Percentiles rank a stretch among this genome's conserved stretches.
Evolutionary conservation across 768 basidiomycete species (phyloP).

Genomic region (Bullera alba): DNA sequence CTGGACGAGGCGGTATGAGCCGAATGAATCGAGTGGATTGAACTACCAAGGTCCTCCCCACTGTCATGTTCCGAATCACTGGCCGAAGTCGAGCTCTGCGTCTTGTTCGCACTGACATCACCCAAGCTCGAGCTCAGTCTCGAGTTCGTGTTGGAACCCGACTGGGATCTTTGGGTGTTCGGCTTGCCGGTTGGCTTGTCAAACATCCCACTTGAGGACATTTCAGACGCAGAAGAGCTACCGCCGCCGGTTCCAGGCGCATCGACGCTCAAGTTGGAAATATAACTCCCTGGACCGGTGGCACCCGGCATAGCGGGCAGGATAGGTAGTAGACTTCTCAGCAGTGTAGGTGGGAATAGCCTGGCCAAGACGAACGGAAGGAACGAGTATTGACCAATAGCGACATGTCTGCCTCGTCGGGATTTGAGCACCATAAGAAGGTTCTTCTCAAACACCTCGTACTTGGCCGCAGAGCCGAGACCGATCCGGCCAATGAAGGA

Average conservation of each 20-base stretch:
- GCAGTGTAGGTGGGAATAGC: slow-evolving; percentile 13
- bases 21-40: slow-evolving; percentile 16
- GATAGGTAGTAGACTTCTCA: slow-evolving; percentile 13
- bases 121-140: too few relatives aligned
- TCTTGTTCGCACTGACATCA: too few relatives aligned
- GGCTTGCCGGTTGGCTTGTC: too few relatives aligned
- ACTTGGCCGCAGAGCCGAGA: slow-evolving; percentile 15
- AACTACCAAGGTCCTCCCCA: slow-evolving; percentile 24
- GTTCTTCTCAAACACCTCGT: slow-evolving; percentile 18
- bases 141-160: too few relatives aligned
- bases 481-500: slow-evolving; percentile 12
- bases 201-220: neutral
- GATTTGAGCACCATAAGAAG: slow-evolving; percentile 21
- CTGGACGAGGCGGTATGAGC: slow-evolving; percentile 3
- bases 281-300: slow-evolving; percentile 19
- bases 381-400: slow-evolving; percentile 23
- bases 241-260: neutral
- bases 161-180: too few relatives aligned
- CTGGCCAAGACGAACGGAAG: slow-evolving; percentile 19
- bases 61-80: slow-evolving; percentile 17
- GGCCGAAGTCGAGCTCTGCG: too few relatives aligned
- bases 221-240: neutral
- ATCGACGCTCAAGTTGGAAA: neutral
- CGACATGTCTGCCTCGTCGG: neutral
- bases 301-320: slow-evolving; percentile 16